Conservation (phyloP, 129 eudicot species). For the Dittrichia graveolens region DNA sequence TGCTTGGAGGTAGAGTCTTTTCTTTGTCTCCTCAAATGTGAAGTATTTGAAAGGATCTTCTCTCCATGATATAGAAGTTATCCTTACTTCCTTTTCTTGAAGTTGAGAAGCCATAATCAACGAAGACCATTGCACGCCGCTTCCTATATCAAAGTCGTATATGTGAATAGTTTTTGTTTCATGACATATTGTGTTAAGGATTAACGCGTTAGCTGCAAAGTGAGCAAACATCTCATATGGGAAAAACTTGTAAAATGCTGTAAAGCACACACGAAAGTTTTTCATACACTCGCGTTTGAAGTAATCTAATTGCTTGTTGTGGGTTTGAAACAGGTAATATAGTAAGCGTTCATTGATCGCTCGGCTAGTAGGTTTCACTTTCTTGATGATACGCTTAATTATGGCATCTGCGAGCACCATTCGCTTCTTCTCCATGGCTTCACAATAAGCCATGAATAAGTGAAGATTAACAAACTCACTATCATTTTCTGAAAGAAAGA, state of each 20-base stretch:
- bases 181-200: slow-evolving; percentile 38
- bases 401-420: slow-evolving; percentile 30
- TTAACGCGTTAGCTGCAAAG: slow-evolving; percentile 37
- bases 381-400: slow-evolving; percentile 23
- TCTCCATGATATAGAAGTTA: slow-evolving; percentile 29
- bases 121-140: slow-evolving; percentile 45
- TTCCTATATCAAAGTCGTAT: slow-evolving; percentile 47
- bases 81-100: slow-evolving; percentile 20
- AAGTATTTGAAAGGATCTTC: slow-evolving; percentile 23
- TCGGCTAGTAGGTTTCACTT: slow-evolving; percentile 35
- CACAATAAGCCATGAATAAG: slow-evolving; percentile 42
- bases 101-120: slow-evolving; percentile 37
- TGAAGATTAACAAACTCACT: slow-evolving; percentile 20
- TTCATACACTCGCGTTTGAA: slow-evolving; percentile 38
- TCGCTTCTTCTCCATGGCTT: slow-evolving; percentile 38
- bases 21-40: slow-evolving; percentile 48
- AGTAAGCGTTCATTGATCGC: slow-evolving; percentile 28
- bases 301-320: slow-evolving; percentile 33
- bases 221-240: slow-evolving; percentile 46
- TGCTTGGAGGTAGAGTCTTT: slow-evolving; percentile 36
- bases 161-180: slow-evolving; percentile 24
- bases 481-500: slow-evolving; percentile 28
- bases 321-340: slow-evolving; percentile 31
- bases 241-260: slow-evolving; percentile 39
- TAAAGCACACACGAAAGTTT: slow-evolving; percentile 38